phyloP scores from a whole-genome alignment of 441 rosid genomes.

The Isatis lusitanica region DNA sequence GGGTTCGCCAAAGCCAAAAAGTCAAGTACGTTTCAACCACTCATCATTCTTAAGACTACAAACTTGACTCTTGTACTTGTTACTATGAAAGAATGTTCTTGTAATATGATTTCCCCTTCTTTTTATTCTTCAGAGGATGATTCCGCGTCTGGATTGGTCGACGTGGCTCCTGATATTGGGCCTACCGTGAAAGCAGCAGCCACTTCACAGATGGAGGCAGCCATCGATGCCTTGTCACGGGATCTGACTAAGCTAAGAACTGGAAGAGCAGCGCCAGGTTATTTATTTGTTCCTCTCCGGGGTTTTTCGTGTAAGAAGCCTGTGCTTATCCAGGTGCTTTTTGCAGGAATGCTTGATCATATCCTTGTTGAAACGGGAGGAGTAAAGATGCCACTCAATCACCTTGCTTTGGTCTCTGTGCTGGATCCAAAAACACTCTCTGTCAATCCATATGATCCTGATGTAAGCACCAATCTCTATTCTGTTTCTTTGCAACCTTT shows the following conservation, averaged over 20 bases:
- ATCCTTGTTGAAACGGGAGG: constrained; percentile 79
- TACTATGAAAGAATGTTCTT: no score
- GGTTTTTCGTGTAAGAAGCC: not conserved
- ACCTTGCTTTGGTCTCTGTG: constrained; percentile 78
- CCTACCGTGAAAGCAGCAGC: constrained; percentile 65
- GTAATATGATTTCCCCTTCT: not conserved
- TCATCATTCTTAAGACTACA: no score
- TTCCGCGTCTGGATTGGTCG: constrained; percentile 49
- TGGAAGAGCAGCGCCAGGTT: constrained; percentile 87
- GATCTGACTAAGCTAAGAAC: constrained; percentile 80
- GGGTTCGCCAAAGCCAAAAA: constrained; percentile 79
- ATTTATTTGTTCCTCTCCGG: not conserved
- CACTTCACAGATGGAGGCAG: constrained; percentile 86
- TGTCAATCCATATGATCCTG: constrained; percentile 38
- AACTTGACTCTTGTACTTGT: no score
- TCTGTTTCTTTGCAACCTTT: not conserved
- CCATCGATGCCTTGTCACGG: constrained; percentile 67
- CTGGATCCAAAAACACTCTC: constrained; percentile 37
- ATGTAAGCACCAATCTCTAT: not conserved
- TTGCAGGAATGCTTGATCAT: constrained; percentile 90
- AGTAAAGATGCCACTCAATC: constrained; percentile 74
- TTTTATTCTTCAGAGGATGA: constrained; percentile 55
- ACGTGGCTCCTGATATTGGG: constrained; percentile 59
- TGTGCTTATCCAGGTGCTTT: not conserved
- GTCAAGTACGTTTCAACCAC: constrained; percentile 48